phyloP scores from a whole-genome alignment of 345 rosid genomes.

The Acer campestre region DNA sequence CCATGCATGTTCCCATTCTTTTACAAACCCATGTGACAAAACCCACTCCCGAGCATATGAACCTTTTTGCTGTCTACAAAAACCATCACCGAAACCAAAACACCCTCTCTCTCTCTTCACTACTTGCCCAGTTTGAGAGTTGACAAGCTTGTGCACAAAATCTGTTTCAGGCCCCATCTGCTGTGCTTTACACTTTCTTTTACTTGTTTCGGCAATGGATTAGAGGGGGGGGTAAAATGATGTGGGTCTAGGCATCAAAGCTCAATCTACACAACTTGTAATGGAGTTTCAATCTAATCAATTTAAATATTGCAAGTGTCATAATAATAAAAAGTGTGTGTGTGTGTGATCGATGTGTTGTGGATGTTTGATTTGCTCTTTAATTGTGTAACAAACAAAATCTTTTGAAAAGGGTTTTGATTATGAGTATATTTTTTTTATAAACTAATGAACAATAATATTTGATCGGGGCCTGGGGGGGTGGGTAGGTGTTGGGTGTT shows the following conservation, averaged over 20 bases:
- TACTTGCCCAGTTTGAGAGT: conserved; percentile 30
- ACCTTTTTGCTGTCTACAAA: conserved; percentile 22
- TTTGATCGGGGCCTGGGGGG: conserved; percentile 5
- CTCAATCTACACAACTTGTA: no score
- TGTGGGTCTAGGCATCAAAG: no score
- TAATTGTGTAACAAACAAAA: background rate
- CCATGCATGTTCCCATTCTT: conserved; percentile 37
- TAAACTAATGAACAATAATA: no score
- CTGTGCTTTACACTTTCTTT: no score
- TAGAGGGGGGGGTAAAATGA: no score
- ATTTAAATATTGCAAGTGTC: no score
- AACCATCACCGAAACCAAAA: conserved; percentile 17
- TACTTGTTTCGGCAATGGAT: no score
- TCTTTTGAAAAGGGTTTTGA: conserved; percentile 3
- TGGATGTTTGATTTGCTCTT: no score
- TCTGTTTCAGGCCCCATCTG: conserved; percentile 34
- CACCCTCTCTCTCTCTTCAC: background rate
- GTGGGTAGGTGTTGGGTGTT: no score
- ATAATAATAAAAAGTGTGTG: background rate
- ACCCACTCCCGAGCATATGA: conserved; percentile 24
- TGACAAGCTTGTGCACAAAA: conserved; percentile 26
- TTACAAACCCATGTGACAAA: conserved; percentile 44
- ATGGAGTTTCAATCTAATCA: no score
- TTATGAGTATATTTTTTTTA: background rate
- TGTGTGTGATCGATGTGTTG: no score